Percentiles rank a stretch among this genome's conserved stretches.
phyloP scores from a whole-genome alignment of 257 asterid genomes.

The Solanum lycopersicoides region DNA sequence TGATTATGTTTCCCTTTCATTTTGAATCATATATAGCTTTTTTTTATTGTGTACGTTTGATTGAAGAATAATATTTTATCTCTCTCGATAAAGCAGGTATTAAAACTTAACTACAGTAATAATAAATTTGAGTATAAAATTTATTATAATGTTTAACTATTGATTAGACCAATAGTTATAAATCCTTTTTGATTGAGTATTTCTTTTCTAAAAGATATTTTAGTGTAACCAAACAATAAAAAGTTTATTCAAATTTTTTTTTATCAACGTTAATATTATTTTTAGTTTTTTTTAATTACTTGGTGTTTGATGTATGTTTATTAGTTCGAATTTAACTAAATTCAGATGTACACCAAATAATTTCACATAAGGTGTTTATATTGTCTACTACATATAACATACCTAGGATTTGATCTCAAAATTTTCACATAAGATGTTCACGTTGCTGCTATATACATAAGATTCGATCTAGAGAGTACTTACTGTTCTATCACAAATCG shows the following conservation, averaged over 20 bases:
- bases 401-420: neutral
- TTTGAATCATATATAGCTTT: neutral
- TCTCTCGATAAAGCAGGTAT: neutral
- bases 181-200: neutral
- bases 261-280: too few relatives aligned
- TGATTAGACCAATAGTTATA: neutral
- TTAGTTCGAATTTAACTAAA: too few relatives aligned
- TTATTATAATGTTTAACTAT: neutral
- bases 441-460: neutral
- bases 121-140: neutral
- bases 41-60: neutral
- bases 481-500: neutral
- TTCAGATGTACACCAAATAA: too few relatives aligned
- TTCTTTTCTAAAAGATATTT: neutral
- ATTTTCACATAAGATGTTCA: too few relatives aligned
- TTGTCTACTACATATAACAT: too few relatives aligned
- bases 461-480: rapidly evolving
- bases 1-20: neutral
- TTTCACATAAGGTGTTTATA: neutral
- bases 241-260: too few relatives aligned
- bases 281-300: too few relatives aligned
- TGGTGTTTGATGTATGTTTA: too few relatives aligned
- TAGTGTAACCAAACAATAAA: neutral
- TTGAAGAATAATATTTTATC: neutral
- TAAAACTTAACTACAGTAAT: neutral